Base-by-base conservation (phyloP, 352 stramenopile species). In the Phytopythium ostracodes region DNA sequence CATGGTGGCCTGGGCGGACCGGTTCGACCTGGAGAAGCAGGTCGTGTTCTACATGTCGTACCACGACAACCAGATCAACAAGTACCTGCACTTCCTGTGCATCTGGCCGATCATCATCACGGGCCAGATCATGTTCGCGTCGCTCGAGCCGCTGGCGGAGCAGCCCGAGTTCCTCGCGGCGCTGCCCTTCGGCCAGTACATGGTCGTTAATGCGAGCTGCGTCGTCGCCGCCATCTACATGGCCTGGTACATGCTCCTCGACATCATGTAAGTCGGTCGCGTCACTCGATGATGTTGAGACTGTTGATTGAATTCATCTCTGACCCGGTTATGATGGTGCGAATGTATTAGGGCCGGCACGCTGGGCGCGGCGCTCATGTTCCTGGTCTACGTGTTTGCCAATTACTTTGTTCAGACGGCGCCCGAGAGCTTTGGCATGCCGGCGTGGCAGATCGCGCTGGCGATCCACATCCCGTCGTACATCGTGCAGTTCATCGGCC, bases 31-130 rank as follows among this genome's bases (percentile, higher is more conserved):
- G 59, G 87, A 96, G 71, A 91, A 92, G 65, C 85, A 94, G 56
- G 61, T 96, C 38, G 75, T 73, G 42, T 96, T 96, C 77, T 96
- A 96, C 74, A 65, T 91, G 43, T 91, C 82, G 29, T 96, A 96
- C 75, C 88, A 96, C 58, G 70, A 84, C 72, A 84, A 96, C 72
- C 76, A 73, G 52, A 64, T 82, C 50, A 96, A 96, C 75, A 76
- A 94, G 70, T 77, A 61, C 56, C 90, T 96, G 66, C 88, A 96
- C 68, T 71, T 96, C 49, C 52, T 69, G 27, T 96, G 85, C 68
- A 93, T 96, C 70, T 95, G 85, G 84, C 87, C 84, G 60, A 91
- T 96, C 62, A 79, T 96, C 51, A 77, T 91, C 50, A 92, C 88
- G 31, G 79, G 75, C 20, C 68, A 92, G 51, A 82, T 88, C 51